Evolutionary conservation across 805 yeast species (phyloP), one percentile per base, ranked within the genome.

Genomic region (Ascoidea tarda): DNA sequence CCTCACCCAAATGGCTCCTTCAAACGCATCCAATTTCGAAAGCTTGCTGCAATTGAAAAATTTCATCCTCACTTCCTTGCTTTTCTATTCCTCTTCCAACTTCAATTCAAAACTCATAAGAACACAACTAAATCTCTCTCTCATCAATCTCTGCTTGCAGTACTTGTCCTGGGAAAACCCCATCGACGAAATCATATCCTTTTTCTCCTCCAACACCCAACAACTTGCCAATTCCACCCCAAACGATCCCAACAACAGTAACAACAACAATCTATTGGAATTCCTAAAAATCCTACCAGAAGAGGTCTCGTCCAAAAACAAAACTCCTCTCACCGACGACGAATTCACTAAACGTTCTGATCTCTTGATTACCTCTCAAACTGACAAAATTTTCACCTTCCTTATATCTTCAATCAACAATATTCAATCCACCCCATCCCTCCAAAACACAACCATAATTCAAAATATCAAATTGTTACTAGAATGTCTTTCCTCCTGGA

Each of bases 251-350:
- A 38, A 28, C 21, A 32, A n/a, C 10, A 50, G 54, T 6, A 54
- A 56, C 16, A 50, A 52, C 33, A 63, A 69, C 5, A 69, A 78
- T 50, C 64, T 91, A 47, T 70, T 95, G 53, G 95, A 87, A 62
- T 89, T 91, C 61, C 74, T 93, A 57, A 82, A 81, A 63, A 82
- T 93, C 51, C 69, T 93, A 53, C 99, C 99, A 1, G 98, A 93
- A 65, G 99, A 93, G 67, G 75, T 89, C 48, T 68, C 82, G 48
- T 95, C 85, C 59, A 79, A 82, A 50, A 85, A 83, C 58, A 81
- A 81, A 54, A 79, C 93, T 1, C 83, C 90, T 16, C 71, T 91
- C 57, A 79, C 88, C 5, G 93, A 86, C 63, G 90, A 84, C 49
- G 96, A 91, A 63, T 84, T 84, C 61, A 74, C 77, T 52, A 58